Percentiles rank a stretch among this genome's conserved stretches.
phyloP scores from a whole-genome alignment of 164 flowering plant genomes.

The Protea cynaroides region DNA sequence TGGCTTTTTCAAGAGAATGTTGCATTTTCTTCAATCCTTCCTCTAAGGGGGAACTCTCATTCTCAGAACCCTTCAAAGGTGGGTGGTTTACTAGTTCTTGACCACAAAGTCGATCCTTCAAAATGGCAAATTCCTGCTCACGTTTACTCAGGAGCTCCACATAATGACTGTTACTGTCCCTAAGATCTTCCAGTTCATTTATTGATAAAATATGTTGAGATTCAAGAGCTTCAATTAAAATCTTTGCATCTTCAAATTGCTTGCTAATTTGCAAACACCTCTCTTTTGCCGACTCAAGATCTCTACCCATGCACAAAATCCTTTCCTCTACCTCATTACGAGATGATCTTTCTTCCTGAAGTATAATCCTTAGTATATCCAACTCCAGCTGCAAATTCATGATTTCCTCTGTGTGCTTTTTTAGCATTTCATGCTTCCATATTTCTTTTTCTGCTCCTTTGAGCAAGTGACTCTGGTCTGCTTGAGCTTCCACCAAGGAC shows the following conservation, averaged over 20 bases:
- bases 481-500: slow-evolving; percentile 19
- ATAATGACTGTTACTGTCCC: slow-evolving; percentile 29
- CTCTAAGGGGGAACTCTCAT: slow-evolving; percentile 42
- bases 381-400: slow-evolving; percentile 76
- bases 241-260: slow-evolving; percentile 35
- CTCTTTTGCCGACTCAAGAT: slow-evolving; percentile 49
- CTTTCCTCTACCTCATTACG: slow-evolving; percentile 41
- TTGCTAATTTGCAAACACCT: slow-evolving; percentile 25
- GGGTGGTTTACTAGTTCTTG: slow-evolving; percentile 31
- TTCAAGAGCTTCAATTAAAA: slow-evolving; percentile 86
- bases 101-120: slow-evolving; percentile 34
- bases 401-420: slow-evolving; percentile 46
- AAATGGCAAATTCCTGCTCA: slow-evolving; percentile 45
- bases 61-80: slow-evolving; percentile 17
- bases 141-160: slow-evolving; percentile 40
- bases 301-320: slow-evolving; percentile 28
- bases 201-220: slow-evolving; percentile 70
- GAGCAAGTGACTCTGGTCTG: slow-evolving; percentile 12
- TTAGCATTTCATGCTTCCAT: slow-evolving; percentile 15
- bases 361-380: slow-evolving; percentile 68
- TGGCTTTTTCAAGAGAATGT: slow-evolving; percentile 84
- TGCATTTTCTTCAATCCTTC: slow-evolving; percentile 66
- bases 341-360: slow-evolving; percentile 66
- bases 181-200: slow-evolving; percentile 62
- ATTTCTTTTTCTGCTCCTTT: slow-evolving; percentile 21